These are phyloP conservation scores for Linnemannia elongata DNA, from an alignment of 192 early-diverging fungal genomes.

Conservation along the genomic window DNA sequence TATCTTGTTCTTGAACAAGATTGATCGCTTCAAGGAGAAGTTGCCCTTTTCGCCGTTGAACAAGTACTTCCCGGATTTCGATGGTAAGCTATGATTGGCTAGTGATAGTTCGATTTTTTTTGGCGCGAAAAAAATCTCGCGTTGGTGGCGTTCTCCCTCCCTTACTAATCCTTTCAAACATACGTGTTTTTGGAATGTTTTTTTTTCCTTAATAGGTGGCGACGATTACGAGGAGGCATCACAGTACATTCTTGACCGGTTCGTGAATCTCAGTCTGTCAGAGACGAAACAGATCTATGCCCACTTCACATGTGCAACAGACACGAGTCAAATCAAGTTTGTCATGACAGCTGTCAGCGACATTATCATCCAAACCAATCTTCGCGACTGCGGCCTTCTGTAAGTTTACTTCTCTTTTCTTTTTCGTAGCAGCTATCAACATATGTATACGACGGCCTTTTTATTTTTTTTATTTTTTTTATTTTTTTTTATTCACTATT, in stretches of 20 bases:
- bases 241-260: conserved; percentile 82
- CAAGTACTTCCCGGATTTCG: conserved; percentile 93
- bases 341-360: conserved; percentile 90
- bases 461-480: too few relatives aligned
- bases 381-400: conserved; percentile 81
- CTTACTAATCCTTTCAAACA: neutral
- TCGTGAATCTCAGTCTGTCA: conserved; percentile 80
- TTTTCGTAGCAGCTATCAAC: neutral
- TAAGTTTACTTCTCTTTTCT: conserved; percentile 30
- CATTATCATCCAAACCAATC: conserved; percentile 86
- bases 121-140: neutral
- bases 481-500: too few relatives aligned
- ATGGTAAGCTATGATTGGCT: conserved; percentile 22
- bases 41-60: conserved; percentile 84
- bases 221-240: conserved; percentile 79
- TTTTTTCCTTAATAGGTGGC: conserved; percentile 34
- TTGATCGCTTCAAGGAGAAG: conserved; percentile 96
- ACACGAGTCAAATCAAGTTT: conserved; percentile 86
- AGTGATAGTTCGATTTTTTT: neutral
- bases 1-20: conserved; percentile 99
- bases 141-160: too few relatives aligned
- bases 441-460: too few relatives aligned
- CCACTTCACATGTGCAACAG: conserved; percentile 89
- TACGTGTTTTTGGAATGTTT: neutral
- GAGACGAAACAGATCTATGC: conserved; percentile 87